Conservation (phyloP, 306 rosid genomes). For the Pyrus communis region DNA sequence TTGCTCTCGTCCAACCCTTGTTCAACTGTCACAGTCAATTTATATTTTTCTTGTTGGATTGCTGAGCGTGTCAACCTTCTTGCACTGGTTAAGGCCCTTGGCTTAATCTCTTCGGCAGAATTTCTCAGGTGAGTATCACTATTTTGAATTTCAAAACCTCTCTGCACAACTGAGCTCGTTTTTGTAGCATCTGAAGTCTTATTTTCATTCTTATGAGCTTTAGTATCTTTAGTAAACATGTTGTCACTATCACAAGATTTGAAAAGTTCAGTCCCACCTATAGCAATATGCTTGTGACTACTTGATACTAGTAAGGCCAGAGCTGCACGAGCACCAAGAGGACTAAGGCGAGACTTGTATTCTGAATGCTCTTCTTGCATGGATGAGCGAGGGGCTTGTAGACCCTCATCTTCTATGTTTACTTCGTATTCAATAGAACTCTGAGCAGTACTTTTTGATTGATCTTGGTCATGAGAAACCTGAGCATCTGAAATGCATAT, state of each 20-base stretch:
- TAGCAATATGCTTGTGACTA: not conserved
- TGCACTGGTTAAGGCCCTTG: not conserved
- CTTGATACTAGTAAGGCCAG: conserved; percentile 15
- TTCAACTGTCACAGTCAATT: not conserved
- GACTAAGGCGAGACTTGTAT: conserved; percentile 14
- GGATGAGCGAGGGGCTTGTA: not conserved
- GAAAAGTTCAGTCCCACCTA: conserved; percentile 18
- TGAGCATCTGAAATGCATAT: conserved; percentile 4
- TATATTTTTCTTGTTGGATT: conserved; percentile 1
- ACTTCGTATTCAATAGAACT: not conserved
- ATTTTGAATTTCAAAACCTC: not conserved
- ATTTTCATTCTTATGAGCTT: not conserved
- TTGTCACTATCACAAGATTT: not conserved
- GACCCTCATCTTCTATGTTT: not conserved
- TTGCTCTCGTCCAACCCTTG: not conserved
- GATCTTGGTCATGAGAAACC: not conserved
- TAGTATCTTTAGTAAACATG: not conserved
- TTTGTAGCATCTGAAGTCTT: not conserved
- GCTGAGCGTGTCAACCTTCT: not conserved
- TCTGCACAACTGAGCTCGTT: not conserved
- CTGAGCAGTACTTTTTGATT: not conserved
- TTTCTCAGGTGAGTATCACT: not conserved
- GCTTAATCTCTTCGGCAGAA: conserved; percentile 2
- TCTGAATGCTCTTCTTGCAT: conserved; percentile 7
- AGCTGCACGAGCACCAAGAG: conserved; percentile 17